Evolutionary conservation across 1,139 yeast species (phyloP), one percentile per base, ranked within the genome.

Genomic region (Petasospora fabianii): DNA sequence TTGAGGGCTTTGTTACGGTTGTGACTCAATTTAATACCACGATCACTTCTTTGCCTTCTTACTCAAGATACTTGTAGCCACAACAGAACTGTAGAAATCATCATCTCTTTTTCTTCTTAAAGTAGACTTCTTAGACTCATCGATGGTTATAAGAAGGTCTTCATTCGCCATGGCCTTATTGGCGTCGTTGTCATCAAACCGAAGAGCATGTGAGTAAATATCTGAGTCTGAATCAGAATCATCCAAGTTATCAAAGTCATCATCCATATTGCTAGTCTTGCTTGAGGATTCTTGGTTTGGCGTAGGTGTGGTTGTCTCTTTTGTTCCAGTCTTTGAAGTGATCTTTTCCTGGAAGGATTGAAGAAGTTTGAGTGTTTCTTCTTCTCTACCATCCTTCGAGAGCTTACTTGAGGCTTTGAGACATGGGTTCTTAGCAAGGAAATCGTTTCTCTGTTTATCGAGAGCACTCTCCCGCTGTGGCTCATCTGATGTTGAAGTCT

Each of bases 121-220:
- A 5, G 39, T 35, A 4, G 24, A 14, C 3, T 31, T 35, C 13
- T 35, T 43, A 2, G 37, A 29, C 5, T 41, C 43, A 38, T 57
- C 60, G 24, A 56, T 47, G 0, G 61, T 56, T 2, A 56, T 39
- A 13, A 58, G 36, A 11, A 49, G 31, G 39, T 58, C 61, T 16
- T 57, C 55, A 22, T 51, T 44, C 8, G 43, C 49, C 14, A 39
- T 30, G 10, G 33, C 36, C 6, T 34, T 35, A 31, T 46, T 46
- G 4, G 34, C 33, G 3, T 44, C 46, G 24, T 44, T 45, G 2
- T 49, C 52, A 0, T 46, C 51, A 29, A 51, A 55, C 12, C 36
- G 39, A 9, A 60, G 47, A 19, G 39, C 36, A 42, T 61, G 65
- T 1, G 42, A 35, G 26, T 47, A 50, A n/a, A 60, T 30, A 7